Conservation (phyloP, 306 rosid species). For the Hylodesmum podocarpum region DNA sequence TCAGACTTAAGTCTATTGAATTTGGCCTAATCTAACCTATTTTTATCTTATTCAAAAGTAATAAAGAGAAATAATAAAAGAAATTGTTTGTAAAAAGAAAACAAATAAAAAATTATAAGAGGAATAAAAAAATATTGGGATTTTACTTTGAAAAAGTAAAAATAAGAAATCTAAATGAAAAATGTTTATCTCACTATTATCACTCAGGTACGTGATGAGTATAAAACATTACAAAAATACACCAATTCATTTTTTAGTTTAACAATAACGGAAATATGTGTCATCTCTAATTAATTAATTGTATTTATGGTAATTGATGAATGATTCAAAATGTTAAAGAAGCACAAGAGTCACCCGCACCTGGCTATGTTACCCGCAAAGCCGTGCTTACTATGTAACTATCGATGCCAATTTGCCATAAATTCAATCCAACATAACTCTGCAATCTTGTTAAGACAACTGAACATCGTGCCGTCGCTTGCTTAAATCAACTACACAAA, state of each 20-base stretch:
- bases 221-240: too few species aligned
- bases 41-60: too few species aligned
- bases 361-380: too few species aligned
- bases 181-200: not conserved
- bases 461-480: not conserved
- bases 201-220: too few species aligned
- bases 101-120: too few species aligned
- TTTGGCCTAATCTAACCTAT: too few species aligned
- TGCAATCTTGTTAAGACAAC: not conserved
- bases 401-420: not conserved
- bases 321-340: not conserved
- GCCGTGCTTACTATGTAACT: not conserved
- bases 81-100: not conserved
- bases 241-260: too few species aligned
- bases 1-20: too few species aligned
- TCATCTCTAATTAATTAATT: too few species aligned
- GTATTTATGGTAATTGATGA: too few species aligned
- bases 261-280: too few species aligned
- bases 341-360: not conserved
- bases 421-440: not conserved
- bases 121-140: too few species aligned
- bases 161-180: not conserved
- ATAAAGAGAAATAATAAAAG: not conserved
- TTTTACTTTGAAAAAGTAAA: not conserved
- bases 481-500: not conserved